Base-by-base conservation (phyloP, 176 grass and related monocot species). In the Pontederia paniculata region DNA sequence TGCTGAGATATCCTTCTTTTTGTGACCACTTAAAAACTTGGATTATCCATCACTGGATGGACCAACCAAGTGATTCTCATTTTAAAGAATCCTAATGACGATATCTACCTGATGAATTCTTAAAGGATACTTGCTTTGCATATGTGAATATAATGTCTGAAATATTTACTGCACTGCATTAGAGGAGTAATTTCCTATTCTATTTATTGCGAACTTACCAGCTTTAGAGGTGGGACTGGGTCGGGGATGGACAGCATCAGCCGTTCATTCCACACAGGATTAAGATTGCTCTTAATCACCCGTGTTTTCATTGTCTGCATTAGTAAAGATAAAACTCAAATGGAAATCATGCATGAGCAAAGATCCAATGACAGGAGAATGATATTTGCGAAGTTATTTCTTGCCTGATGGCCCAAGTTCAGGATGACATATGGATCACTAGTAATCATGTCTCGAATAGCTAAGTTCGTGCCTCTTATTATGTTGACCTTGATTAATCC, bases 341-440 rank as follows among this genome's bases (percentile, higher is more conserved):
- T 59, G 12, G 13, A 15, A 12, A 63, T 37, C 28, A 45, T 44
- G 17, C 48, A 50, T 50, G 48, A 50, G 2, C 15, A 17, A 44
- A 9, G 44, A 61, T 44, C 17, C 17, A 45, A 17, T 12, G 9
- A 2, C 17, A 14, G 44, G 44, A 11, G 9, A 12, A 21, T 47
- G 10, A 48, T 18, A 42, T 60, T 19, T 7, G 52, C 14, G 14
- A 20, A 67, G 77, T 17, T 19, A 10, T 54, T 31, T 11, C 63
- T 70, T 72, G 83, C 83, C 66, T 98, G 93, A 50, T 98, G 86
- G 66, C 93, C 93, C 67, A 98, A 70, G 52, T 87, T 86, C 65
- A 98, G 66, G 48, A 88, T 88, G 55, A 91, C 86, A 57, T 98
- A 91, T 70, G 93, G 93, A 69, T 98, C 93, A 9, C 86, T 98